Conservation (phyloP, 371 early-diverging fungal genomes). For the Chytridium lagenaria region DNA sequence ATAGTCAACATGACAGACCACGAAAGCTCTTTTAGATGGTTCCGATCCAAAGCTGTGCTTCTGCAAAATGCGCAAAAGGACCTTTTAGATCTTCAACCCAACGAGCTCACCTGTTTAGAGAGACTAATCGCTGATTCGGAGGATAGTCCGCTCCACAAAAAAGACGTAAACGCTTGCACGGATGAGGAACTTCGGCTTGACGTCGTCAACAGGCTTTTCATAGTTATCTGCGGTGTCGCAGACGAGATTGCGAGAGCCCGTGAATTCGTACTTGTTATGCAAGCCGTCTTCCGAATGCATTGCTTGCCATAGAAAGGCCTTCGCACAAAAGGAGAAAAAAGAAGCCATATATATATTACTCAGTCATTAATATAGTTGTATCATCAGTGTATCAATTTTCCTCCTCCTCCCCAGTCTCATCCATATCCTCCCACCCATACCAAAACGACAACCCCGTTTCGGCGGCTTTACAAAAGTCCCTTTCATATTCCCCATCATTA, state of each 20-base stretch:
- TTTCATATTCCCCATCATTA: constrained; percentile 5
- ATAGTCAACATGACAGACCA: constrained; percentile 51
- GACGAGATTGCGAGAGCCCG: constrained; percentile 59
- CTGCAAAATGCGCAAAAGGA: constrained; percentile 38
- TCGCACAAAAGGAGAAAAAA: no score
- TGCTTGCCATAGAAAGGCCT: no score
- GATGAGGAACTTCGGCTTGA: constrained; percentile 10
- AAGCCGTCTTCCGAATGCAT: constrained; percentile 57
- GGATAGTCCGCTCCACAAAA: neutral
- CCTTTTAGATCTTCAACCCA: constrained; percentile 23
- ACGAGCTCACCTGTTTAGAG: constrained; percentile 43
- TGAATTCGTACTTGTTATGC: constrained; percentile 55
- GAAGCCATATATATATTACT: no score
- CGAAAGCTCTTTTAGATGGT: constrained; percentile 57
- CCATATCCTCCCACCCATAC: constrained; percentile 14
- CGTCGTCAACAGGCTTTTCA: constrained; percentile 19
- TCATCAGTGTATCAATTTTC: no score
- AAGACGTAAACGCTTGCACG: neutral
- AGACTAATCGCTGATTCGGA: constrained; percentile 42
- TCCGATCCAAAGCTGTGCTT: constrained; percentile 44
- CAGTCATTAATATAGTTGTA: no score
- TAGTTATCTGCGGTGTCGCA: constrained; percentile 56
- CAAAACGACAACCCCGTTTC: neutral
- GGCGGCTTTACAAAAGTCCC: neutral
- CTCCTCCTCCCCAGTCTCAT: no score